Evolutionary conservation across 202 grass and related monocot genomes (phyloP).

Genomic region (Hordeum pubiflorum): DNA sequence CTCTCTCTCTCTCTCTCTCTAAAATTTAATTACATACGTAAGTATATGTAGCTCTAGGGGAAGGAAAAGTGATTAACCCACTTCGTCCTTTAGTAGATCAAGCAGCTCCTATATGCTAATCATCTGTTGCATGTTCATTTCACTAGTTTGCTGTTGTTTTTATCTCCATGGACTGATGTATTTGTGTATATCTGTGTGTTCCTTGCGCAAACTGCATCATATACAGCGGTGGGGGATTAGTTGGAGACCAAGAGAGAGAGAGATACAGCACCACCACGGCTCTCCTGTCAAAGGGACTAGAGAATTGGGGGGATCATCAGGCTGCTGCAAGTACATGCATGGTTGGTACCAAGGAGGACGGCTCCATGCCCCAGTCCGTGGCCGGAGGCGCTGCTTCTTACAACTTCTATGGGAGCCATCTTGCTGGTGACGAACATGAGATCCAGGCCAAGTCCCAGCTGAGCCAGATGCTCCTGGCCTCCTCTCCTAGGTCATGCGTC

Average conservation of each 20-base stretch:
- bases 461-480: slow-evolving; percentile 66
- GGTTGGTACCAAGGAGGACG: slow-evolving; percentile 34
- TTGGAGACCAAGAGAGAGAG: slow-evolving; percentile 39
- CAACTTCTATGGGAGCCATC: slow-evolving; percentile 43
- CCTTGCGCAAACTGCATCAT: slow-evolving; percentile 23
- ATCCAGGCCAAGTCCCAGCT: slow-evolving; percentile 53
- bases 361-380: slow-evolving; percentile 15
- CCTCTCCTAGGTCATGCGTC: slow-evolving; percentile 76
- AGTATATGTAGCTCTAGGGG: slow-evolving; percentile 15
- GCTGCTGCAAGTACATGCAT: slow-evolving; percentile 13
- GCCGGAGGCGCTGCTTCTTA: not conserved
- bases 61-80: slow-evolving; percentile 51
- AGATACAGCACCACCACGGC: slow-evolving; percentile 31
- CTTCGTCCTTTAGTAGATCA: slow-evolving; percentile 47
- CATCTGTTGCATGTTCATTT: slow-evolving; percentile 25
- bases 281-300: slow-evolving; percentile 40
- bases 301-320: slow-evolving; percentile 39
- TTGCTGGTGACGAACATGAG: slow-evolving; percentile 29
- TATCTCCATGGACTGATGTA: slow-evolving; percentile 35
- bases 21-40: slow-evolving; percentile 16
- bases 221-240: slow-evolving; percentile 43
- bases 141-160: slow-evolving; percentile 32
- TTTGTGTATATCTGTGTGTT: slow-evolving; percentile 18
- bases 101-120: slow-evolving; percentile 20
- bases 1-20: not conserved